phyloP scores from a whole-genome alignment of 331 rosid species.

The Quercus tomentella region DNA sequence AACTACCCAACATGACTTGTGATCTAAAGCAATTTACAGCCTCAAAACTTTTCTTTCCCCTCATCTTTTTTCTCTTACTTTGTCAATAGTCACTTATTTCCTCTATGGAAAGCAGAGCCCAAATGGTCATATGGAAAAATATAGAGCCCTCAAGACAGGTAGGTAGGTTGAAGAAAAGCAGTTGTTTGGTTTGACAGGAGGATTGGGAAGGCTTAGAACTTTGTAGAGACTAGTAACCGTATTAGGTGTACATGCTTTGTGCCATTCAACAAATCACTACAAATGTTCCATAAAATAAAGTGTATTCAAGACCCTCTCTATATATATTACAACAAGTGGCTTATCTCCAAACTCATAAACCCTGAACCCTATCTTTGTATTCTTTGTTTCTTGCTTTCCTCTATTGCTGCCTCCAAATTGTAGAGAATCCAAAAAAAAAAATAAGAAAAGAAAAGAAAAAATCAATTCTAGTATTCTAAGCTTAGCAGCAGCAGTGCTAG shows the following conservation, averaged over 20 bases:
- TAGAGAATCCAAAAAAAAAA: no score
- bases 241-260: not conserved
- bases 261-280: not conserved
- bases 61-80: not conserved
- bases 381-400: not conserved
- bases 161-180: conserved; percentile 14
- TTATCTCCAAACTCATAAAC: not conserved
- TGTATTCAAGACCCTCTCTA: not conserved
- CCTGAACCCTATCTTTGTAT: not conserved
- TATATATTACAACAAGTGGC: not conserved
- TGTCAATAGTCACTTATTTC: not conserved
- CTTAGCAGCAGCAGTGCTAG: not conserved
- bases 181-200: conserved; percentile 12
- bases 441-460: not conserved
- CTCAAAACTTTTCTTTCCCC: not conserved
- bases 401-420: not conserved
- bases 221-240: not conserved
- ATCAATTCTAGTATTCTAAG: not conserved
- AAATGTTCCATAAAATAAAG: not conserved
- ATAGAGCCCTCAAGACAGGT: not conserved
- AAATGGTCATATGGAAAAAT: no score
- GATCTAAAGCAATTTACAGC: not conserved
- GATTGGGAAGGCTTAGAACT: not conserved
- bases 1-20: no score
- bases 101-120: not conserved